Percentiles rank a stretch among this genome's conserved stretches.
Evolutionary conservation across 768 basidiomycete genomes (phyloP).

Genomic region (Kwoniella sp.): DNA sequence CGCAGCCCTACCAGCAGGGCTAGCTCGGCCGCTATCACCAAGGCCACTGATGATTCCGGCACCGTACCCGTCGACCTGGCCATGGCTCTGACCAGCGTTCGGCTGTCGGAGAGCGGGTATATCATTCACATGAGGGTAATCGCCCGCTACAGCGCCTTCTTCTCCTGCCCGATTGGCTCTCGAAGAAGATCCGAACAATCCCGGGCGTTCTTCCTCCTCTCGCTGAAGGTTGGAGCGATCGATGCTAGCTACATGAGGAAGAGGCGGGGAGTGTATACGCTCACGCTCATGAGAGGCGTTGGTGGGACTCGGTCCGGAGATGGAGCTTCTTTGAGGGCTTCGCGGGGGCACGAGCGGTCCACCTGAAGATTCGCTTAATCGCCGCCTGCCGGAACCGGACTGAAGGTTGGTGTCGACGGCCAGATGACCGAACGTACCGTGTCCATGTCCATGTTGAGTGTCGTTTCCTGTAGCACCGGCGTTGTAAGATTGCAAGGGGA

Average conservation of each 20-base stretch:
- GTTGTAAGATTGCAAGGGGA: constrained; percentile 14
- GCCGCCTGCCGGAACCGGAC: not conserved
- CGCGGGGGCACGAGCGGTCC: constrained; percentile 4
- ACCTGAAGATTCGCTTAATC: not conserved
- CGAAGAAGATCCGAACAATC: constrained; percentile 9
- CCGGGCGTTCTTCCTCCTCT: constrained; percentile 14
- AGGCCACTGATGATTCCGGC: no score
- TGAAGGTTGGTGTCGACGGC: not conserved
- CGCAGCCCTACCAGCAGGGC: not conserved
- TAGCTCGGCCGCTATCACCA: not conserved
- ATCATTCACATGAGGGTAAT: constrained; percentile 3
- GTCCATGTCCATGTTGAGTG: not conserved
- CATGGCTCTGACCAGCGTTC: not conserved
- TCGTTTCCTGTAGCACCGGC: no score
- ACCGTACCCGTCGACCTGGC: no score
- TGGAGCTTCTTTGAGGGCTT: constrained; percentile 2
- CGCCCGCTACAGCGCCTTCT: not conserved
- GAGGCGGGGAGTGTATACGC: constrained; percentile 5
- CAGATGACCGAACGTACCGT: not conserved
- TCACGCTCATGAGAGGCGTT: not conserved
- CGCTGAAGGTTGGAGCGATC: not conserved
- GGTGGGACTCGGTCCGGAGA: not conserved
- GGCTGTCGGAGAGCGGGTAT: constrained; percentile 4
- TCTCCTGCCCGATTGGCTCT: constrained; percentile 8
- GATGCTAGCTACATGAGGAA: constrained; percentile 24